Conservation (phyloP, 257 asterid species). For the Penstemon eatonii region DNA sequence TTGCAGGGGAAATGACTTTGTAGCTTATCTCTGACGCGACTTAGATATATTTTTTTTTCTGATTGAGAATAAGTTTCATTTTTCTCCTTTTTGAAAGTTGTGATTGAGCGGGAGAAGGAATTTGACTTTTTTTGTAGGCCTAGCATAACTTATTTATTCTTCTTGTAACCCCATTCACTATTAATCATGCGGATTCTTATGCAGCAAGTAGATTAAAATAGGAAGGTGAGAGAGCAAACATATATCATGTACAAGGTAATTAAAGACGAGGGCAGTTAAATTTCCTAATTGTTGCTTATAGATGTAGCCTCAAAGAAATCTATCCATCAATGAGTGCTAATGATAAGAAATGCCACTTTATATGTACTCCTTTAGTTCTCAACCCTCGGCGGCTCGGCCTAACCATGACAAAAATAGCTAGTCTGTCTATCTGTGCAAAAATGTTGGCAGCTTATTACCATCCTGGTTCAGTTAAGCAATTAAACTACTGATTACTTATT, state of each 20-base stretch:
- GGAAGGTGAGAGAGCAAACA: not conserved
- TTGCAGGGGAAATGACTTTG: not conserved
- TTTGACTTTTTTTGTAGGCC: not conserved
- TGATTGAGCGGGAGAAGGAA: not conserved
- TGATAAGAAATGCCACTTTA: not conserved
- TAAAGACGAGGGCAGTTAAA: not conserved
- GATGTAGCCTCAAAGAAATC: not conserved
- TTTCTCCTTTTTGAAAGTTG: constrained; percentile 2
- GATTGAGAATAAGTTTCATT: not conserved
- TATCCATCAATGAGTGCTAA: not conserved
- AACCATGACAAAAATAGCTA: not conserved
- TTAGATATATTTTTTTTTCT: not conserved
- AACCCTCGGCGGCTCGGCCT: no score
- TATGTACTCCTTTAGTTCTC: not conserved
- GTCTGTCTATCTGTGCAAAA: not conserved
- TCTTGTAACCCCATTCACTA: not conserved
- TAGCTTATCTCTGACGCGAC: not conserved
- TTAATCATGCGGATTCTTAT: not conserved
- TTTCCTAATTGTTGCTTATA: not conserved
- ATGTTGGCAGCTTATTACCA: not conserved
- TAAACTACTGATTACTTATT: not conserved
- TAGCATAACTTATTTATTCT: not conserved
- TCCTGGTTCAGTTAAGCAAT: not conserved
- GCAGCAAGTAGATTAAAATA: not conserved
- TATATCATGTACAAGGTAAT: not conserved